Evolutionary conservation across 805 yeast genomes (phyloP), one percentile per base, ranked within the genome.

Genomic region (Candida tammaniensis): DNA sequence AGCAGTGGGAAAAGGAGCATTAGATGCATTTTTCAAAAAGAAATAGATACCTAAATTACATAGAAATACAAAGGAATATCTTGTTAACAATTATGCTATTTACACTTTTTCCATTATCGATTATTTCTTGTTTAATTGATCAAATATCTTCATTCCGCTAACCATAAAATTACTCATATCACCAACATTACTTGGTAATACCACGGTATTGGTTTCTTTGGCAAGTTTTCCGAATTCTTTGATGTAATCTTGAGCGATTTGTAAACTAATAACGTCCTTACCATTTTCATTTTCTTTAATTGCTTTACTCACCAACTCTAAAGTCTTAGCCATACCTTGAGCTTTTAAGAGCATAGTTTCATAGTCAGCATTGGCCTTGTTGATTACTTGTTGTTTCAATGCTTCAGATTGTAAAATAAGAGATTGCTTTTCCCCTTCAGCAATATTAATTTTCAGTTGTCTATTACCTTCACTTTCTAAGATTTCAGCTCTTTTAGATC

Each of bases 401-500:
- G 86, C 91, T 57, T 85, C 91, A 4, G 91, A 82, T n/a, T 80
- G 80, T 44, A 85, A 70, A 41, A 85, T 82, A 30, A 74, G 72
- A 1, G 86, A 70, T 38, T 74, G 77, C 54, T 82, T 83, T 43
- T 78, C 81, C 55, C 94, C 94, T 59, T 86, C 94, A 37, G 93
- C 88, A 41, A 81, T 78, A 54, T 86, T 86, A 55, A 86, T 86
- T 31, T 76, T 82, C 22, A 86, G 70, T 53, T 82, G 87, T 54
- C 88, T 74, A 35, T 74, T 76, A 58, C 95, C 95, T 61, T 86
- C 95, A 28, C 87, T 78, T 51, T 86, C 95, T 52, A 86, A 71
- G 45, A 86, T 86, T 57, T 86, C 91, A 2, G 95, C 95, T 41
- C 95, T 70, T 56, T 86, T 86, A 33, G 88, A 79, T 47, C 95